Evolutionary conservation across 2,329 filamentous ascomycete genomes (phyloP), one percentile per base, ranked within the genome.

Genomic region (Fusarium tupiense): DNA sequence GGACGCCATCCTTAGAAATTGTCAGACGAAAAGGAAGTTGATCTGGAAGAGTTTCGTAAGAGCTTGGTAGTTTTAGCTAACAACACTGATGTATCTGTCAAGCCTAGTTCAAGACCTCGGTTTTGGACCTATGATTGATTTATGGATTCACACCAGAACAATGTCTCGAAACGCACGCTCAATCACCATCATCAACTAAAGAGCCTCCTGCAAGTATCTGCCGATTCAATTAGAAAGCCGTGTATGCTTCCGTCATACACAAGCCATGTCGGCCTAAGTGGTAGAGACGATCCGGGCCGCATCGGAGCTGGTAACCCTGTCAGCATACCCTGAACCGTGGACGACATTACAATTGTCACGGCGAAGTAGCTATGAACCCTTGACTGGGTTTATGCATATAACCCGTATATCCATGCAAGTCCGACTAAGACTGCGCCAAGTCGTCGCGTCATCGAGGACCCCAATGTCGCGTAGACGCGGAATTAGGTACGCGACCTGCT

Each of bases 41-140:
- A 14, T 24, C 5, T 20, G 4, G 16, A 33, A 35, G 5, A 16
- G 10, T 20, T 37, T 9, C 37, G 10, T 24, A 8, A 35, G 12
- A 35, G 5, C 1, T 35, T 35, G 49, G 12, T 20, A 5, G 3
- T 14, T 10, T 20, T 1, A 2, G 12, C 19, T 14, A 2, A 20
- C 3, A 5, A 11, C 8, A 35, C 49, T 20, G 4, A 9, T 24
- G 17, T 6, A 8, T 52, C 3, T 35, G 6, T 35, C 2, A 16
- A 20, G 49, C 12, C 12, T 35, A 20, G 31, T 3, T 16, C 0
- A 24, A 2, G 8, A 24, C 20, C 4, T 52, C 4, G 24, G 20
- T 35, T 52, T 33, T 52, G 12, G 12, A 52, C 17, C 31, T 35
- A 20, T 52, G 31, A 35, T 24, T 2, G 49, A 52, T 52, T 52